Base-by-base conservation (phyloP, 1,284 basidiomycete genomes). In the Microbotryomycetes sp. region DNA sequence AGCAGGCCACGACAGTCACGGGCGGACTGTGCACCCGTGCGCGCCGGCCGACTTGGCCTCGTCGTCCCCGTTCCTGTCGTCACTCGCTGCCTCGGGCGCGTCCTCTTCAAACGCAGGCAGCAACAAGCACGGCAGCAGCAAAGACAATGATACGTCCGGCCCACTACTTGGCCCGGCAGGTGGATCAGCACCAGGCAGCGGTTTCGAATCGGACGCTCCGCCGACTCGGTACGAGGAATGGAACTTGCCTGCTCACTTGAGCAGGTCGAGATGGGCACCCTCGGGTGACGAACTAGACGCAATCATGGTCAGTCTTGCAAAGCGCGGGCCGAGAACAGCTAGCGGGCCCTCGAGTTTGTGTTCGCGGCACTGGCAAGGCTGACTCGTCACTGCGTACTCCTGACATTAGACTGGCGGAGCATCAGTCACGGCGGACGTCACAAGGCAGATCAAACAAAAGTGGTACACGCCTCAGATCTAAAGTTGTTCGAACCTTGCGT, bases 381-480 rank as follows among this genome's bases (percentile, higher is more conserved):
- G 11, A 18, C 26, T 16, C 28, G 57, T 54, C 6, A 50, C 54
- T 18, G 52, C 35, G 28, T 3, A 5, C 24, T 23, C 48, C 54
- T 4, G n/a, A 30, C 5, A 21, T 35, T 3, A 64, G 59, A 54
- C 31, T 29, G 59, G 59, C 26, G 59, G 59, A 49, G 62, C 59
- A 4, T 45, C 47, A 7, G 21, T 52, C 13, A 35, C 60, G 15
- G 41, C 60, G 4, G 54, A 59, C 3, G 59, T 61, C 35, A 64
- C 60, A 5, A 56, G 58, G 56, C 53, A 45, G n/a, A 54, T 30
- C 48, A 56, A 65, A 52, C 54, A 60, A 24, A 60, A 57, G 47
- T 69, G 67, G 67, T 63, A 67, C 58, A 62, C 56, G 1, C 56
- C 60, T 1, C 65, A 69, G 55, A 54, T 65, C 52, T 67, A 45